Conservation (phyloP, 2,329 filamentous ascomycete genomes). For the Pseudopyrenochaeta lycopersici region DNA sequence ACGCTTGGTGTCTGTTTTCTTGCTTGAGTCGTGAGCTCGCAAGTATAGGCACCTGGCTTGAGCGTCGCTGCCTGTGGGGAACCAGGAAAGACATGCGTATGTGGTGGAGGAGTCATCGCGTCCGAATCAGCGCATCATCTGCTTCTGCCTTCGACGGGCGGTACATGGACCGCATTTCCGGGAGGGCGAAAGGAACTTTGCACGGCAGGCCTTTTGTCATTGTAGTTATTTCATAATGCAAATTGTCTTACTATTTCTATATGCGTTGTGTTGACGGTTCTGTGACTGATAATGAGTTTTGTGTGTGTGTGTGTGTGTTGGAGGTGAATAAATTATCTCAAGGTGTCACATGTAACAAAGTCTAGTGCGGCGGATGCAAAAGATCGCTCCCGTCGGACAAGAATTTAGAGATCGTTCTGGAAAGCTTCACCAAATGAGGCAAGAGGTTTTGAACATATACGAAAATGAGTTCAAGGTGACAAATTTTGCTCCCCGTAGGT, state of each 20-base stretch:
- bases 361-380: no score
- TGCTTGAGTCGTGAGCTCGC: conserved; percentile 40
- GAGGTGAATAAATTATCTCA: no score
- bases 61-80: conserved; percentile 48
- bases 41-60: conserved; percentile 28
- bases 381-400: no score
- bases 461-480: no score
- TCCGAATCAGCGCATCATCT: conserved; percentile 2
- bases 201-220: background rate
- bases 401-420: no score
- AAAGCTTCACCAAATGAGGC: no score
- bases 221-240: background rate
- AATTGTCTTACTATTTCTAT: background rate
- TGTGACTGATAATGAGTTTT: no score
- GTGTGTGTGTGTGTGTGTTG: no score
- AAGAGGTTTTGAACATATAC: no score
- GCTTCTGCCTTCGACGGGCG: conserved; percentile 3
- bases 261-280: background rate
- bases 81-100: conserved; percentile 31
- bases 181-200: background rate
- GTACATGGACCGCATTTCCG: background rate
- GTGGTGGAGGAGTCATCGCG: conserved; percentile 43
- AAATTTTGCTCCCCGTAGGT: no score
- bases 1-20: conserved; percentile 26
- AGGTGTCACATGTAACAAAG: no score